Conservation (phyloP, 106 monocot species). For the Allium fistulosum region DNA sequence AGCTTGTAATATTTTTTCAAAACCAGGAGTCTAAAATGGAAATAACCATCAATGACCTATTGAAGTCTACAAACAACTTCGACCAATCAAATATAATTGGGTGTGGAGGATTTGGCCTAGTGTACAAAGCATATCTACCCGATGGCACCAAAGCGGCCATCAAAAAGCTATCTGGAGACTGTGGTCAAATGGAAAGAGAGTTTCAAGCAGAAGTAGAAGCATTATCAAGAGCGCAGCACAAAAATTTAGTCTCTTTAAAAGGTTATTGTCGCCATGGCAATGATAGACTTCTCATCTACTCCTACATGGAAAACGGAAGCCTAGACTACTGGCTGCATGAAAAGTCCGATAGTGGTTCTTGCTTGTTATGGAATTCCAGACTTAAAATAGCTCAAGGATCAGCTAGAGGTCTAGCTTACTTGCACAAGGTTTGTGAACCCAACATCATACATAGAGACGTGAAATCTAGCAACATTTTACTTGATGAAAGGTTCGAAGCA, state of each 20-base stretch:
- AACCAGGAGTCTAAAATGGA: constrained; percentile 27
- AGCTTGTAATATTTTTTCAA: constrained; percentile 50
- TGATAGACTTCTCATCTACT: constrained; percentile 49
- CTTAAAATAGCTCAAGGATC: constrained; percentile 55
- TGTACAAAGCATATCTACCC: constrained; percentile 54
- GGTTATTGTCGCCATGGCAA: constrained; percentile 54
- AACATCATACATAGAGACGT: constrained; percentile 62
- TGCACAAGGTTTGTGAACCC: constrained; percentile 55
- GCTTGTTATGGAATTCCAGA: constrained; percentile 35
- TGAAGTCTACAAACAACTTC: constrained; percentile 62
- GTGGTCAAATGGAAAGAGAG: constrained; percentile 55
- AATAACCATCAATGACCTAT: constrained; percentile 41
- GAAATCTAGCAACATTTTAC: constrained; percentile 68
- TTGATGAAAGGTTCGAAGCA: constrained; percentile 58
- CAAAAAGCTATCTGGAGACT: constrained; percentile 66
- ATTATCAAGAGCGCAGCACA: constrained; percentile 54
- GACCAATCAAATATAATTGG: constrained; percentile 72
- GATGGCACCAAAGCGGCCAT: constrained; percentile 56
- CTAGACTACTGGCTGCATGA: constrained; percentile 71
- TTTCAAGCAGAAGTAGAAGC: constrained; percentile 65
- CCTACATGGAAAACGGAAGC: constrained; percentile 72
- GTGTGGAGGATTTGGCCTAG: constrained; percentile 63
- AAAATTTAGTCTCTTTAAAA: constrained; percentile 43
- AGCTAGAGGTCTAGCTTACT: constrained; percentile 47
- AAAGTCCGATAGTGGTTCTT: constrained; percentile 28